A percentile compares a stretch with the other conserved stretches of the same genome.
Evolutionary conservation across 495 filamentous ascomycete species (phyloP).

Genomic region (Neurospora tetraspora): DNA sequence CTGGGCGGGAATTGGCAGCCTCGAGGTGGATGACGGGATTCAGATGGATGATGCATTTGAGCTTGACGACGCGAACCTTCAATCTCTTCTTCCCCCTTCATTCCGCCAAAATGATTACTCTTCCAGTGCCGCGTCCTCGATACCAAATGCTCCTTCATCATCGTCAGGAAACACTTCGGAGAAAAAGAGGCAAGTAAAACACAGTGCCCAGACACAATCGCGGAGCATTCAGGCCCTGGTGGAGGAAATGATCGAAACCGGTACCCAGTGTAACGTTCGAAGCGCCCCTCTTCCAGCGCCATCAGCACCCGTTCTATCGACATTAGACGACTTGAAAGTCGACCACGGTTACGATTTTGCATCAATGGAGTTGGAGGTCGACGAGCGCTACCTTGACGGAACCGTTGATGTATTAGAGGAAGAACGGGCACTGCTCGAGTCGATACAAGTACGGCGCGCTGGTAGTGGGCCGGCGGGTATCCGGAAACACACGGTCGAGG

Average conservation of each 20-base stretch:
- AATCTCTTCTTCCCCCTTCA: not conserved
- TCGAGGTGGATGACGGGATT: not conserved
- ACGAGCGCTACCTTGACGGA: constrained; percentile 14
- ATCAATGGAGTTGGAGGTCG: constrained; percentile 18
- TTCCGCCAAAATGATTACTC: not conserved
- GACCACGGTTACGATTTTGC: constrained; percentile 4
- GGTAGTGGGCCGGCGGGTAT: constrained; percentile 21
- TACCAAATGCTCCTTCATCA: not conserved
- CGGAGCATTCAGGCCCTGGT: constrained; percentile 18
- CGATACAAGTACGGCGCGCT: constrained; percentile 14
- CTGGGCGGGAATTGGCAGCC: not conserved
- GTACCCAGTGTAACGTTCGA: constrained; percentile 27
- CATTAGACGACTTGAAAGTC: not conserved
- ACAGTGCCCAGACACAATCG: constrained; percentile 7
- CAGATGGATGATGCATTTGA: not conserved
- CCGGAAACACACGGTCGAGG: constrained; percentile 21
- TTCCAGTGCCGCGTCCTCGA: not conserved
- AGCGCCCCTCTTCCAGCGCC: constrained; percentile 9
- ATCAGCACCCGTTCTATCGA: not conserved
- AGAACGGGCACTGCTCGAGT: constrained; percentile 12
- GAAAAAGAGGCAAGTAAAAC: not conserved
- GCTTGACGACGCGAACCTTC: not conserved
- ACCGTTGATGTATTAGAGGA: constrained; percentile 3
- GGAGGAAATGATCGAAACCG: constrained; percentile 25
- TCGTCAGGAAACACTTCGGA: not conserved